Conservation (phyloP, 2,329 filamentous ascomycete genomes). For the Cadophora sp. region DNA sequence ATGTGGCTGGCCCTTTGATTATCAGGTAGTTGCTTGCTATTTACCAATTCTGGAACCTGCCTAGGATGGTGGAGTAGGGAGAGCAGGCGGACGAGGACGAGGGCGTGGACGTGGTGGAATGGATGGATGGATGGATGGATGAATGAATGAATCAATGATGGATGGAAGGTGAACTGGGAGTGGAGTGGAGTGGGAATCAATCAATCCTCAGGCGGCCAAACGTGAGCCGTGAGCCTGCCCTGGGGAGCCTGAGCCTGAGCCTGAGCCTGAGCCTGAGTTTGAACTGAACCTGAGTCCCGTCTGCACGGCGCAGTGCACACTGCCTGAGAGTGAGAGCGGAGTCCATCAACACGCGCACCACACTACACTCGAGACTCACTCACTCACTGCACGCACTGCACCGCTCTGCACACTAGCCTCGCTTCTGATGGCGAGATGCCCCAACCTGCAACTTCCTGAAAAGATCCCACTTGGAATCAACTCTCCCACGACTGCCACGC, state of each 20-base stretch:
- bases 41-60: background rate
- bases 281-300: no score
- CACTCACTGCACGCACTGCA: background rate
- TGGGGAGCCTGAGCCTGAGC: no score
- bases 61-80: background rate
- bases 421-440: conserved; percentile 19
- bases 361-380: no score
- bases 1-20: background rate
- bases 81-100: no score
- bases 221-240: background rate
- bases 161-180: no score
- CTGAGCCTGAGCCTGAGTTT: background rate
- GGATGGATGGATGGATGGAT: no score
- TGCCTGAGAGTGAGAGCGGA: background rate
- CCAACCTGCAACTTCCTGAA: conserved; percentile 32
- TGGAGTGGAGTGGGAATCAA: background rate
- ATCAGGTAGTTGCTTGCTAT: background rate
- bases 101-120: no score
- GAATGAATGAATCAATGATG: no score
- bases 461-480: conserved; percentile 23
- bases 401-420: conserved; percentile 2
- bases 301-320: background rate
- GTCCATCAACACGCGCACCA: background rate
- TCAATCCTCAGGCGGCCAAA: background rate
- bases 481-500: conserved; percentile 14